Percentiles rank a stretch among this genome's conserved stretches.
phyloP scores from a whole-genome alignment of 2,329 filamentous ascomycete species.

The Xylariaceae sp. region DNA sequence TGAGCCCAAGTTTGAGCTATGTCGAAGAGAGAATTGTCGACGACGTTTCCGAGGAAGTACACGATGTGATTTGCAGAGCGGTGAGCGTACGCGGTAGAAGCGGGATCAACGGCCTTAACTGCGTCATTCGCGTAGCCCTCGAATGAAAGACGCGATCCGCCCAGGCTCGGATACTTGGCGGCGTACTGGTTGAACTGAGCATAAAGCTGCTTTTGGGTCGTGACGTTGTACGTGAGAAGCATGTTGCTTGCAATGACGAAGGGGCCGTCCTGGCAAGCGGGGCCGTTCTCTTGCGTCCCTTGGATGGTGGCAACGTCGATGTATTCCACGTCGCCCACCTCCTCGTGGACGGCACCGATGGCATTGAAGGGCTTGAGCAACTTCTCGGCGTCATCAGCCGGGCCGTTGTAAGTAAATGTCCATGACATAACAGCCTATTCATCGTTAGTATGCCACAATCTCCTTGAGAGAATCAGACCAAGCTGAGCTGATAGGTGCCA shows the following conservation, averaged over 20 bases:
- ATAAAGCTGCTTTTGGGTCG: conserved; percentile 24
- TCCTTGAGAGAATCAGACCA: not conserved
- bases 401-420: conserved; percentile 25
- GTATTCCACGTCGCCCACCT: conserved; percentile 21
- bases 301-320: conserved; percentile 14
- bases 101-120: conserved; percentile 7
- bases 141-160: conserved; percentile 11
- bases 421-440: conserved; percentile 17
- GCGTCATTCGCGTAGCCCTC: conserved; percentile 29
- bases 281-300: not conserved
- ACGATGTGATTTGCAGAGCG: conserved; percentile 22
- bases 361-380: conserved; percentile 24
- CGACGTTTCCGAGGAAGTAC: conserved; percentile 7
- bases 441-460: no score
- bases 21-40: not conserved
- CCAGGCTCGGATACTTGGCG: conserved; percentile 14
- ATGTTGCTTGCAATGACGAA: not conserved
- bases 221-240: conserved; percentile 23
- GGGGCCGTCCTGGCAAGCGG: not conserved
- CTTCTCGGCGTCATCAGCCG: conserved; percentile 21
- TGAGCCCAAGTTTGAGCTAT: conserved; percentile 8
- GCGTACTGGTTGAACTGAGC: conserved; percentile 17
- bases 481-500: not conserved
- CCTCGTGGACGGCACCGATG: conserved; percentile 15
- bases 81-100: conserved; percentile 21